phyloP scores from a whole-genome alignment of 2,329 filamentous ascomycete species.

The Aspergillus piperis region DNA sequence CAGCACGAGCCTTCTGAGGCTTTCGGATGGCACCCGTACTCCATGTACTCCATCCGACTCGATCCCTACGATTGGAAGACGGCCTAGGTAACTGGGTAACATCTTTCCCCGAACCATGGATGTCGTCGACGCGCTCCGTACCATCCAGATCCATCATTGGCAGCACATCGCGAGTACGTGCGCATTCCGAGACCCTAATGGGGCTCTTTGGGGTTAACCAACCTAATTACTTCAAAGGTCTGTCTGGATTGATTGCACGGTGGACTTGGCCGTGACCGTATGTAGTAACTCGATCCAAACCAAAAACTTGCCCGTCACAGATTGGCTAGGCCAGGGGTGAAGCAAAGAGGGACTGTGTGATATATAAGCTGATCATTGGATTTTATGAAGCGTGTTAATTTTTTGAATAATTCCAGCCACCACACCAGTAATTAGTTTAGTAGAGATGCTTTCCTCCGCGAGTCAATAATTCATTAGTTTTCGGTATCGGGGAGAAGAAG shows the following conservation, averaged over 20 bases:
- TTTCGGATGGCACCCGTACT: constrained; percentile 1
- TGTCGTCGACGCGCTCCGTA: neutral
- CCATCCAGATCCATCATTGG: constrained; percentile 1
- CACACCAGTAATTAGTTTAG: neutral
- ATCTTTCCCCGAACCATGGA: neutral
- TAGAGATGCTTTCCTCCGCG: too few species aligned
- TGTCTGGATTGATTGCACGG: neutral
- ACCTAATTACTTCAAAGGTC: neutral
- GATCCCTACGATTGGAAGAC: neutral
- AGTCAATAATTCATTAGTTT: too few species aligned
- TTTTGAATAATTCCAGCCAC: neutral
- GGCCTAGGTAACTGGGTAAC: neutral
- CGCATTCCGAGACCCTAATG: constrained; percentile 10
- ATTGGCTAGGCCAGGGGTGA: neutral
- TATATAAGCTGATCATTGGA: neutral
- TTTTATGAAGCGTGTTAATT: neutral
- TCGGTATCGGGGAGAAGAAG: too few species aligned
- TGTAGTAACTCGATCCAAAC: neutral
- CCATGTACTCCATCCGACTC: neutral
- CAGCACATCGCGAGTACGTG: constrained; percentile 5
- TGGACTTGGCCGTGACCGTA: neutral
- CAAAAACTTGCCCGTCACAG: neutral
- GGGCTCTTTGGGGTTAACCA: neutral
- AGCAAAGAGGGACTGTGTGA: too few species aligned
- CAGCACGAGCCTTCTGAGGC: constrained; percentile 9